phyloP scores from a whole-genome alignment of 371 early-diverging fungal genomes.

The Mortierella polycephala region DNA sequence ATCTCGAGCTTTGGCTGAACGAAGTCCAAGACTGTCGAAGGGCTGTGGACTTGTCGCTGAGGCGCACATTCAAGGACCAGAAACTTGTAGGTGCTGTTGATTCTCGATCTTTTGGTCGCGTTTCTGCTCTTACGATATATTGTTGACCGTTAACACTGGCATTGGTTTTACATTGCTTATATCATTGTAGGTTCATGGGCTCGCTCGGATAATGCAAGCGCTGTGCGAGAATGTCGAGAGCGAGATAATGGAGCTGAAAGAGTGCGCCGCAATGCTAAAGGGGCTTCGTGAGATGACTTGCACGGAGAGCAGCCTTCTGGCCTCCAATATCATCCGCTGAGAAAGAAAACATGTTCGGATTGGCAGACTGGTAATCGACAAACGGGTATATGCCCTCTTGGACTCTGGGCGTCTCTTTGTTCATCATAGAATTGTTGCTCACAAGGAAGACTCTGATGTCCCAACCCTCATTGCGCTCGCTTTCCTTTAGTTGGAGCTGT shows the following conservation, averaged over 20 bases:
- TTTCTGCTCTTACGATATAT: neutral
- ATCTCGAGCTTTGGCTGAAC: constrained; percentile 25
- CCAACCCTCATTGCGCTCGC: no score
- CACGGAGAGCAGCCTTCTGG: constrained; percentile 15
- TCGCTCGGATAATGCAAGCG: constrained; percentile 16
- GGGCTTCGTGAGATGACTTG: constrained; percentile 24
- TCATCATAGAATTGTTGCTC: no score
- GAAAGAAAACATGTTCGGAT: neutral
- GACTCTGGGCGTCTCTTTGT: neutral
- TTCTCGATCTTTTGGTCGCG: neutral
- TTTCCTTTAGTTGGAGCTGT: no score
- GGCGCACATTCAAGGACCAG: neutral
- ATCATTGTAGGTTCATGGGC: constrained; percentile 13
- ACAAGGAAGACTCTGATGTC: no score
- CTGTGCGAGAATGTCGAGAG: constrained; percentile 19
- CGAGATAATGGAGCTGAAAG: constrained; percentile 27
- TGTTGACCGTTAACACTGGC: neutral
- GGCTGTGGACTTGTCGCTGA: constrained; percentile 4
- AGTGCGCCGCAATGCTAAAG: constrained; percentile 14
- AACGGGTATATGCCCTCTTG: neutral
- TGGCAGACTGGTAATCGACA: no score
- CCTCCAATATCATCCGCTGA: constrained; percentile 4
- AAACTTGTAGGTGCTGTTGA: constrained; percentile 15
- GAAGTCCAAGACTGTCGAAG: constrained; percentile 27
- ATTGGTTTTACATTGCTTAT: neutral